Evolutionary conservation across 192 early-diverging fungal genomes (phyloP), one percentile per base, ranked within the genome.

Genomic region (Linnemannia exigua): DNA sequence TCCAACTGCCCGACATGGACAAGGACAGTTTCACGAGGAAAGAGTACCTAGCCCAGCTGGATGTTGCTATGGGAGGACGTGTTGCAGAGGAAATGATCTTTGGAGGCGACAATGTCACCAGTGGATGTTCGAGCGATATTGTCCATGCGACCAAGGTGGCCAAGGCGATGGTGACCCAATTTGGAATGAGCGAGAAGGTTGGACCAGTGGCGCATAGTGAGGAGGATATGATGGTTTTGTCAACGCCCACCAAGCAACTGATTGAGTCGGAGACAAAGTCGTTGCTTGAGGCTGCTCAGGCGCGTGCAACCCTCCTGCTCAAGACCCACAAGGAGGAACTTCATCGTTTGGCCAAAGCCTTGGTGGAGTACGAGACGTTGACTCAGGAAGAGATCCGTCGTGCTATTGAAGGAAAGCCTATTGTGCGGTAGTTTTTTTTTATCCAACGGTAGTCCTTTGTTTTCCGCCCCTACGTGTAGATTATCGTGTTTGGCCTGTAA

Each of bases 61-160:
- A 99, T 89, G 97, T 99, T 20, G 96, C 94, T 79, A 98, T 99
- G 98, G 99, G 98, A 48, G 99, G 99, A n/a, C 92, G 98, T 6
- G 97, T 95, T 0, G 99, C 98, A 1, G 99, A 99, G 80, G 97
- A 99, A 85, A 90, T 99, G 75, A 95, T 99, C n/a, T 99, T 95
- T 91, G 98, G 98, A 11, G 68, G 90, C 0, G 97, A 99, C 20
- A 95, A 97, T 84, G 96, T 99, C 16, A 98, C 99, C 0, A 97
- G 97, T 31, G 99, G 99, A 11, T 97, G 97, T 36, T 93, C 94
- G 68, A 96, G 93, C 77, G 99, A 99, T 89, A 92, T 99, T 87
- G 90, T 94, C 51, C 93, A 96, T 52, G 99, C 98, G 17, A 99
- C 98, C 1, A 88, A 88, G 44, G 91, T 98, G 22, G 98, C 99